A percentile compares a stretch with the other conserved stretches of the same genome.
These are phyloP conservation scores for Xylaria sp. DNA, from an alignment of 2,329 filamentous ascomycete species.

Conservation along the genomic window DNA sequence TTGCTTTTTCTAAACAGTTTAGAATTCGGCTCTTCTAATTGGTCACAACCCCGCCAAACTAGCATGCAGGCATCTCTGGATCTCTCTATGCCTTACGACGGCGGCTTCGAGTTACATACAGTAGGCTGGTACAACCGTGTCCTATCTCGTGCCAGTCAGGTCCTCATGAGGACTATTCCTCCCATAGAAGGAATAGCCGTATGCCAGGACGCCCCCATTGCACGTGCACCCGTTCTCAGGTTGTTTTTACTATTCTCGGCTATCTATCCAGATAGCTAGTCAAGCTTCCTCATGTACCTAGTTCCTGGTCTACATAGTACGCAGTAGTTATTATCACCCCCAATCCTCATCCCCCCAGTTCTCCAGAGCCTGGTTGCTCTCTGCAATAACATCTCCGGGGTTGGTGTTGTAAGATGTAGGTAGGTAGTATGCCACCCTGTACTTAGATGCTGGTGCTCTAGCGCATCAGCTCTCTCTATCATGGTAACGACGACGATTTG, in stretches of 20 bases:
- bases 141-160: slow-evolving; percentile 3
- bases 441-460: not conserved
- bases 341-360: not conserved
- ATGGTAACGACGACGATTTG: not conserved
- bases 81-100: not conserved
- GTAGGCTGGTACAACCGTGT: not conserved
- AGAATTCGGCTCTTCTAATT: slow-evolving; percentile 32
- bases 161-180: not conserved
- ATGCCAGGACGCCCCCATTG: not conserved
- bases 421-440: too few relatives aligned
- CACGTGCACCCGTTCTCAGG: slow-evolving; percentile 1
- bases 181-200: not conserved
- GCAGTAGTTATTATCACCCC: not conserved
- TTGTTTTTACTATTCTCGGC: not conserved
- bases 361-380: not conserved
- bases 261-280: not conserved
- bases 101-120: not conserved
- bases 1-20: slow-evolving; percentile 22
- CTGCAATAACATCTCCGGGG: not conserved
- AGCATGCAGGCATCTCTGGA: slow-evolving; percentile 1
- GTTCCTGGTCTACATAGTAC: too few relatives aligned
- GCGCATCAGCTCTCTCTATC: not conserved
- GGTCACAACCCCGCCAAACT: slow-evolving; percentile 19
- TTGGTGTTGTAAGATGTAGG: not conserved
- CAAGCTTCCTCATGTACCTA: too few relatives aligned